Evolutionary conservation across 768 basidiomycete species (phyloP).

Genomic region (Rhizopogon vinicolor): DNA sequence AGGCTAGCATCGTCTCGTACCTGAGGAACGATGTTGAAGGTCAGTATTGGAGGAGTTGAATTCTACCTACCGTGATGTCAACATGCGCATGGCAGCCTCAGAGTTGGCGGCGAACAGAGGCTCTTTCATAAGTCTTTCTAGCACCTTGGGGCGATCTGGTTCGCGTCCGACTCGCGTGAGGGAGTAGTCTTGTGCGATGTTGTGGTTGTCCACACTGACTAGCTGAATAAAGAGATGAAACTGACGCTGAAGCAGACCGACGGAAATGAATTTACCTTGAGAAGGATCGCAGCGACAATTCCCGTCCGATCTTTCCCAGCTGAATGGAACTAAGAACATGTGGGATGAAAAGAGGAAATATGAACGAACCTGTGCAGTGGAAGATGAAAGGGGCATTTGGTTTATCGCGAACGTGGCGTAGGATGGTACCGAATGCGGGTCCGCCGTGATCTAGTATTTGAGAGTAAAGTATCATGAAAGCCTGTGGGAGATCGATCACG

Average conservation of each 20-base stretch:
- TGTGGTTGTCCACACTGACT: conserved; percentile 62
- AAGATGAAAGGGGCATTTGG: conserved; percentile 64
- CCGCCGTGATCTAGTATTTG: conserved; percentile 78
- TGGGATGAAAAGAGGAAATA: not conserved
- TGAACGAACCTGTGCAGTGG: conserved; percentile 62
- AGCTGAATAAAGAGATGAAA: conserved; percentile 39
- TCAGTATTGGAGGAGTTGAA: not conserved
- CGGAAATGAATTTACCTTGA: conserved; percentile 45
- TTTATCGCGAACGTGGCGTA: conserved; percentile 69
- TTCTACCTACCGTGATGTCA: conserved; percentile 60
- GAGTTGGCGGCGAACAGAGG: conserved; percentile 70
- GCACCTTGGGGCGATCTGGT: conserved; percentile 66
- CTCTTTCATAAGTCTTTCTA: conserved; percentile 62
- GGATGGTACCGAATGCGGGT: conserved; percentile 60
- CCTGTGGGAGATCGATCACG: conserved; percentile 34
- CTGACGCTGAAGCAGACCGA: not conserved
- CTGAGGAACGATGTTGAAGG: conserved; percentile 30
- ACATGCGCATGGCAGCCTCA: conserved; percentile 79
- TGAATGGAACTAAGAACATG: conserved; percentile 8
- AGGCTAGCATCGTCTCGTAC: conserved; percentile 72
- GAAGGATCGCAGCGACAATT: conserved; percentile 63
- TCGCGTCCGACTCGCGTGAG: conserved; percentile 77
- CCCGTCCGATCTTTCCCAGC: conserved; percentile 86
- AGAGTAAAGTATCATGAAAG: conserved; percentile 76
- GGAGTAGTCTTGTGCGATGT: conserved; percentile 70